Evolutionary conservation across 148 eudicot species (phyloP).

Genomic region (Rhododendron griersonianum): DNA sequence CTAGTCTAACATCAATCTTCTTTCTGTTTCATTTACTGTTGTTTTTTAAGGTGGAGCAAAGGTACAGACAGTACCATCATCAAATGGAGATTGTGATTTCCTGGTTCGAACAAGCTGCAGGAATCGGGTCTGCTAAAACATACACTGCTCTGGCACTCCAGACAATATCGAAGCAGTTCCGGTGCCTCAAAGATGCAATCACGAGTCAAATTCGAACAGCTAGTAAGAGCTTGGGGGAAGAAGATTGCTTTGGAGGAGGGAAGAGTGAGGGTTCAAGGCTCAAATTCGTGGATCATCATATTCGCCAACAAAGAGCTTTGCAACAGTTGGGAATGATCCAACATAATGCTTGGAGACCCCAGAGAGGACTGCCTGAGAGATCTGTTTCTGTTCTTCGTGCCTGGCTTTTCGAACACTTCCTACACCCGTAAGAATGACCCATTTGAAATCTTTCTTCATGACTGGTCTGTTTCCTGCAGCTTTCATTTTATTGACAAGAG

Average conservation of each 20-base stretch:
- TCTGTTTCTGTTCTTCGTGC: conserved; percentile 92
- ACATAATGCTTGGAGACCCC: conserved; percentile 90
- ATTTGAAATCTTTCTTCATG: background rate
- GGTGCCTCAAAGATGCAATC: conserved; percentile 69
- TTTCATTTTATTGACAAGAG: background rate
- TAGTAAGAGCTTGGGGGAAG: conserved; percentile 62
- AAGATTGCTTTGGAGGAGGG: conserved; percentile 40
- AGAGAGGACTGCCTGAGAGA: conserved; percentile 85
- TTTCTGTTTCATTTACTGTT: background rate
- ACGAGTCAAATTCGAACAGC: conserved; percentile 48
- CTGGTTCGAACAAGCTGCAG: conserved; percentile 67
- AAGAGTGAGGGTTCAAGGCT: conserved; percentile 65
- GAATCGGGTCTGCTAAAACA: conserved; percentile 69
- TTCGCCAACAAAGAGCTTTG: conserved; percentile 63
- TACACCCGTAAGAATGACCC: conserved; percentile 63
- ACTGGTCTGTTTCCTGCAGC: background rate
- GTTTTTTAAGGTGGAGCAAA: conserved; percentile 57
- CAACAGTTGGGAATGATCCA: conserved; percentile 85
- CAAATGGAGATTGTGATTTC: conserved; percentile 79
- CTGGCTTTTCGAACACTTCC: conserved; percentile 89
- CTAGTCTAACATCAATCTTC: background rate
- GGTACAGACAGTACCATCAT: conserved; percentile 77
- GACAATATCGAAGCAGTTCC: conserved; percentile 75
- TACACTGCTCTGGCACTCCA: conserved; percentile 73
- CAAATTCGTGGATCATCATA: conserved; percentile 68